Evolutionary conservation across 108 stramenopile species (phyloP).

Genomic region (Pseudonitzschia multistriata): DNA sequence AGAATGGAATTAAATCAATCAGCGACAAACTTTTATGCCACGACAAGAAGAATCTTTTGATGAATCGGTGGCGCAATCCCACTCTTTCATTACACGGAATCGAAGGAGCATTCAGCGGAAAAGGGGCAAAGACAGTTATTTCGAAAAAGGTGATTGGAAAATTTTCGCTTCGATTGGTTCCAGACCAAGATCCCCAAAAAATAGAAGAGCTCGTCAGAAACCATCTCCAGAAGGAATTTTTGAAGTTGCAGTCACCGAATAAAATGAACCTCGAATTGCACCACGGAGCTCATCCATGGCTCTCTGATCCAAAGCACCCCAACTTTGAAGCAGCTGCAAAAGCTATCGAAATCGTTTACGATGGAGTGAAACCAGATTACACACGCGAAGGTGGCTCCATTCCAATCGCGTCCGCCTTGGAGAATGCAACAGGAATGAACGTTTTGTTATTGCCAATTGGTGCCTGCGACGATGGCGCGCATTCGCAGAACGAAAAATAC

Average conservation of each 20-base stretch:
- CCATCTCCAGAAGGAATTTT: conserved; percentile 63
- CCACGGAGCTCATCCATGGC: conserved; percentile 77
- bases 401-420: conserved; percentile 74
- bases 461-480: conserved; percentile 86
- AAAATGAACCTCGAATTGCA: conserved; percentile 52
- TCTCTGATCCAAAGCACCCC: conserved; percentile 75
- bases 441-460: conserved; percentile 80
- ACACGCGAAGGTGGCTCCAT: conserved; percentile 85
- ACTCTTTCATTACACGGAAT: conserved; percentile 84
- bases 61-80: conserved; percentile 83
- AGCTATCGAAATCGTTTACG: conserved; percentile 67
- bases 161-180: conserved; percentile 81
- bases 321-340: conserved; percentile 75
- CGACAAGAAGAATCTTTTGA: conserved; percentile 66
- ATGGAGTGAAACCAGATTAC: conserved; percentile 59
- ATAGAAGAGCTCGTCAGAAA: conserved; percentile 52
- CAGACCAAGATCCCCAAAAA: conserved; percentile 67
- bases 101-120: conserved; percentile 78
- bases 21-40: conserved; percentile 57
- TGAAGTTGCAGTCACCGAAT: conserved; percentile 57
- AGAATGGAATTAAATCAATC: conserved; percentile 49
- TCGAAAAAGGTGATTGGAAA: conserved; percentile 76
- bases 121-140: conserved; percentile 85
- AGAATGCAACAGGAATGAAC: conserved; percentile 83
- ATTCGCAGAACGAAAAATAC: conserved; percentile 86